Conservation (phyloP, 352 stramenopile genomes). For the Phytopythium montanum region DNA sequence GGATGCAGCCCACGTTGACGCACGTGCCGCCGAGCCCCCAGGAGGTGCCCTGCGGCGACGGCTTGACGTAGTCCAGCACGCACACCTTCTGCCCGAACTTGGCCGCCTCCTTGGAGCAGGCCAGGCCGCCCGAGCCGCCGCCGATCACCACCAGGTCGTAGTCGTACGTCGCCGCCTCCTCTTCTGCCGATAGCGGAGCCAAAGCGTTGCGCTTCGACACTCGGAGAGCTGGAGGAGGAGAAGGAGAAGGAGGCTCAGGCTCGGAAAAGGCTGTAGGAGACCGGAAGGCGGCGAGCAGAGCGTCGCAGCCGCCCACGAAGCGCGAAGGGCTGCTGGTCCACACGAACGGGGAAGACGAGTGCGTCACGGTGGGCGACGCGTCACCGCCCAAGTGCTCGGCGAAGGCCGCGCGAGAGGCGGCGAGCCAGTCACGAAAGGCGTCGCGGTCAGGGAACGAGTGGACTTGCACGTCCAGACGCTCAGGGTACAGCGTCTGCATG, state of each 20-base stretch:
- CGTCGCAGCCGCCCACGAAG: slow-evolving; percentile 71
- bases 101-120: slow-evolving; percentile 94
- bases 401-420: slow-evolving; percentile 30
- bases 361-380: slow-evolving; percentile 30
- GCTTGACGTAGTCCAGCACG: slow-evolving; percentile 95
- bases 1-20: slow-evolving; percentile 99
- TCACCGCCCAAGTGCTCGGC: slow-evolving; percentile 28
- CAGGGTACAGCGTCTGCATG: slow-evolving; percentile 67
- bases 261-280: slow-evolving; percentile 23
- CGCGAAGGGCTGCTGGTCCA: slow-evolving; percentile 48
- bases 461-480: slow-evolving; percentile 31
- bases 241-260: too few relatives aligned
- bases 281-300: slow-evolving; percentile 59
- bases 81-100: slow-evolving; percentile 93
- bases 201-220: not conserved
- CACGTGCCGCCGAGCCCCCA: slow-evolving; percentile 97
- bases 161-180: slow-evolving; percentile 52
- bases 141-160: slow-evolving; percentile 85
- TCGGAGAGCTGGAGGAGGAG: not conserved
- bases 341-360: slow-evolving; percentile 76
- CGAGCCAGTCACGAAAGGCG: slow-evolving; percentile 55
- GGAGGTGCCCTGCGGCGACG: slow-evolving; percentile 81
- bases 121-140: slow-evolving; percentile 87
- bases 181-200: not conserved
- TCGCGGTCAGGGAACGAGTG: slow-evolving; percentile 60